Base-by-base conservation (phyloP, 768 basidiomycete genomes). In the Rhizopogon vulgaris region DNA sequence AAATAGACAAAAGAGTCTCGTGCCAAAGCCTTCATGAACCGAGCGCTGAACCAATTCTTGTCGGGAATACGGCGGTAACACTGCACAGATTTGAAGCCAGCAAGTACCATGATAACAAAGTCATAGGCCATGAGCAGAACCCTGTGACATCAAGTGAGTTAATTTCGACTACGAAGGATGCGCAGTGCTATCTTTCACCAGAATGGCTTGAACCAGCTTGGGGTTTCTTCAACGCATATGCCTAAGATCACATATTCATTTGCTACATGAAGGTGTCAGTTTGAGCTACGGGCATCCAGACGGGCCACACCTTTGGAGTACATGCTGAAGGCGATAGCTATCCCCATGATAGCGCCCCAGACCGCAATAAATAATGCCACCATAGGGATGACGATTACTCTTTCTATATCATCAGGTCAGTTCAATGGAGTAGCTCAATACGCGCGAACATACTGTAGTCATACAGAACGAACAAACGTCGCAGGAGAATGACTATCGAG, bases 1-100 rank as follows among this genome's bases (percentile, higher is more conserved):
- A 51, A 51, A 22, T 42, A 51, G n/a, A 51, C 12, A 12, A 51
- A 51, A 24, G 50, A 51, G 34, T 51, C 50, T 47, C 50, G 41
- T 18, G 50, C 50, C 40, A 51, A 24, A 18, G 15, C 18, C 39
- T 18, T 43, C 40, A 47, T 25, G 8, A 51, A 41, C 12, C 41
- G 50, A 28, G 50, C 50, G 6, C 50, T 40, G 27, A 32, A 51
- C 50, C 50, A 46, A 24, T 17, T 28, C 30, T 51, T 51, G 30
- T 51, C 15, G 18, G 50, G 50, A 18, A 51, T 40, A 45, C 11
- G 41, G 17, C 12, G 10, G n/a, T 51, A 51, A n/a, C 43, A n/a
- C 11, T 51, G 50, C n/a, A 51, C 12, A 17, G 50, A 51, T 51
- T 46, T 51, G 41, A 34, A 51, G 10, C 40, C 41, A 30, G 24